These are phyloP conservation scores for Przewalskia tangutica DNA, from an alignment of 257 asterid genomes.

Conservation along the genomic window DNA sequence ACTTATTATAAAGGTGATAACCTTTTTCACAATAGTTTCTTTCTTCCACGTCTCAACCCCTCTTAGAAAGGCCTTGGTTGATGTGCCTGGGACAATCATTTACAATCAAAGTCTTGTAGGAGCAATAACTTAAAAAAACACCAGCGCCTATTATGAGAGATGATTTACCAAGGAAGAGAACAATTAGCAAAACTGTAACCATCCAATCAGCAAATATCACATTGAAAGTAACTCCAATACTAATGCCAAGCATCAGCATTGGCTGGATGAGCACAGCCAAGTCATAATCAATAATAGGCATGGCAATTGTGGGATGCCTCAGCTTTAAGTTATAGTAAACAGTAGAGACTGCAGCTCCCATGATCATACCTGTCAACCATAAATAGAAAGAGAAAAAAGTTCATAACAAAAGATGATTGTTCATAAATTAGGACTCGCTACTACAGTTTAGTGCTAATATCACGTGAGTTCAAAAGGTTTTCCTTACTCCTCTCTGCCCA, in stretches of 20 bases:
- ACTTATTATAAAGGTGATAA: conserved; percentile 1
- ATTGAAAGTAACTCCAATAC: conserved; percentile 90
- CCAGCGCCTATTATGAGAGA: background rate
- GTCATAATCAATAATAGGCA: conserved; percentile 92
- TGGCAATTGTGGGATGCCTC: conserved; percentile 84
- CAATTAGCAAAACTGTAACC: conserved; percentile 84
- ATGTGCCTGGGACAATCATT: conserved; percentile 45
- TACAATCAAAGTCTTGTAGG: conserved; percentile 4
- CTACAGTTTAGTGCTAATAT: background rate
- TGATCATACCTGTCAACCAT: conserved; percentile 77
- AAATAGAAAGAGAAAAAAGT: background rate
- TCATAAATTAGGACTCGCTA: background rate
- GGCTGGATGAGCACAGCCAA: conserved; percentile 97
- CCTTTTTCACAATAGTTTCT: conserved; percentile 80
- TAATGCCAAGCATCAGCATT: conserved; percentile 93
- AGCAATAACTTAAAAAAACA: background rate
- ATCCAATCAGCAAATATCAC: conserved; percentile 98
- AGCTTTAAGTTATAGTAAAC: conserved; percentile 86
- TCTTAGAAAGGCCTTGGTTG: conserved; percentile 78
- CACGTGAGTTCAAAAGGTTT: background rate
- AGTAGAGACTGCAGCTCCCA: conserved; percentile 90
- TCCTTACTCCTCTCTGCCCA: too few species aligned
- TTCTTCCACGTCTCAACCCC: conserved; percentile 93
- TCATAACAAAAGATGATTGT: background rate
- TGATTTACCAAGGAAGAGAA: conserved; percentile 70